Percentiles rank a stretch among this genome's conserved stretches.
These are phyloP conservation scores for Linnemannia schmuckeri DNA, from an alignment of 192 early-diverging fungal genomes.

Conservation along the genomic window DNA sequence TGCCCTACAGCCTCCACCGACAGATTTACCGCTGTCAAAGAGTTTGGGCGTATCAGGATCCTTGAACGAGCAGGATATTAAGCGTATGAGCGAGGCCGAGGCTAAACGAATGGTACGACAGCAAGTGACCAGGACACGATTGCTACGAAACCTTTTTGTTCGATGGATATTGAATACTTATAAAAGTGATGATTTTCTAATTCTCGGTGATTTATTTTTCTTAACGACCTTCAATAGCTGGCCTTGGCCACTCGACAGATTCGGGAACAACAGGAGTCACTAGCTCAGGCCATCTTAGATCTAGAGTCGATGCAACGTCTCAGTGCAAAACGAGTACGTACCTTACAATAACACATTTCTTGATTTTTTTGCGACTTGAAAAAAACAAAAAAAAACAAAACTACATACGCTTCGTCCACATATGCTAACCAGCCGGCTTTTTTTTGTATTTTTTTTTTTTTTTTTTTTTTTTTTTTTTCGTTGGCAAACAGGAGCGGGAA, in stretches of 20 bases:
- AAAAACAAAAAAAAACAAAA: not conserved
- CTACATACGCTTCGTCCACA: no score
- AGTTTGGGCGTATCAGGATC: constrained; percentile 6
- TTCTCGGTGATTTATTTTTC: not conserved
- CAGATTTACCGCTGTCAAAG: constrained; percentile 18
- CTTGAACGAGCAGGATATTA: constrained; percentile 30
- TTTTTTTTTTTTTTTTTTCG: not conserved
- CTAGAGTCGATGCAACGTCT: constrained; percentile 37
- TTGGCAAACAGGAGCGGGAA: constrained; percentile 30
- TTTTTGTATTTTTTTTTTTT: not conserved
- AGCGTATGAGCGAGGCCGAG: constrained; percentile 23
- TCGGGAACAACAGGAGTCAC: constrained; percentile 20
- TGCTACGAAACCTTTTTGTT: not conserved
- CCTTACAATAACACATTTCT: not conserved
- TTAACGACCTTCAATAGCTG: constrained; percentile 5
- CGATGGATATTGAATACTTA: not conserved
- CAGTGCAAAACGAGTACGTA: constrained; percentile 22
- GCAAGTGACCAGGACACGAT: not conserved
- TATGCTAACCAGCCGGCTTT: not conserved
- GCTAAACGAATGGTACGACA: constrained; percentile 37
- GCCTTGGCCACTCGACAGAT: constrained; percentile 33
- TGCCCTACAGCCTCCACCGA: constrained; percentile 35
- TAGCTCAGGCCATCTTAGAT: constrained; percentile 15
- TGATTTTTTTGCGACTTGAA: not conserved
- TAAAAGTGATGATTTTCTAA: not conserved